Evolutionary conservation across 306 rosid species (phyloP), one percentile per base, ranked within the genome.

Genomic region (Senna siamea): DNA sequence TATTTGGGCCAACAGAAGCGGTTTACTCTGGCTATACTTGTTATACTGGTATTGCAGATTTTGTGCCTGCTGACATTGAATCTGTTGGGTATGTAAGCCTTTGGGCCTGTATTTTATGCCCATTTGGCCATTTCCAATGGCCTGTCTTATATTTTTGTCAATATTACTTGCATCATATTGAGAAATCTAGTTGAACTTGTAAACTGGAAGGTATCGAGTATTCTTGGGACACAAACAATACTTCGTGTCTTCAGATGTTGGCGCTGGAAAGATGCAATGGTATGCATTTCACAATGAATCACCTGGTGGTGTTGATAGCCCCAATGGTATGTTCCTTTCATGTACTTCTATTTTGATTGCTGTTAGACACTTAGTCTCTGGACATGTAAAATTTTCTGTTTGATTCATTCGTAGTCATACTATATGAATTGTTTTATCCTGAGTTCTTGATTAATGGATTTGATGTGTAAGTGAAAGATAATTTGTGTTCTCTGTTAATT

Each of bases 211-310:
- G 92, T 95, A 95, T 81, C 99, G 98, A 28, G 99, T 95, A 13
- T 95, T 95, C 84, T 76, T 95, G 86, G 99, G 99, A 74, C 97
- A 92, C 95, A 95, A 95, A 69, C 98, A 95, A 82, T 95, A 95
- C 82, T 95, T 95, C 4, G 99, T 95, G 64, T 92, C 99, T 67
- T 95, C 99, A 19, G 99, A 95, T 62, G 98, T 95, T 14, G 99
- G 99, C 4, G 89, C 79, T 12, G 99, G 99, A 79, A 95, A 95
- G 93, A 92, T 90, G 98, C 99, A 92, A 82, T 95, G 98, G 99
- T 95, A 95, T 80, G 99, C 96, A 47, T 95, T 95, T 76, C 82
- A 95, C 78, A 72, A 95, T 68, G 99, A 95, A 74, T 57, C 85
- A 67, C 73, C 98, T 14, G 97, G 98, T 71, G 98, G 98, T 77